Conservation (phyloP, 2,329 filamentous ascomycete species). For the Colletotrichum limetticola region DNA sequence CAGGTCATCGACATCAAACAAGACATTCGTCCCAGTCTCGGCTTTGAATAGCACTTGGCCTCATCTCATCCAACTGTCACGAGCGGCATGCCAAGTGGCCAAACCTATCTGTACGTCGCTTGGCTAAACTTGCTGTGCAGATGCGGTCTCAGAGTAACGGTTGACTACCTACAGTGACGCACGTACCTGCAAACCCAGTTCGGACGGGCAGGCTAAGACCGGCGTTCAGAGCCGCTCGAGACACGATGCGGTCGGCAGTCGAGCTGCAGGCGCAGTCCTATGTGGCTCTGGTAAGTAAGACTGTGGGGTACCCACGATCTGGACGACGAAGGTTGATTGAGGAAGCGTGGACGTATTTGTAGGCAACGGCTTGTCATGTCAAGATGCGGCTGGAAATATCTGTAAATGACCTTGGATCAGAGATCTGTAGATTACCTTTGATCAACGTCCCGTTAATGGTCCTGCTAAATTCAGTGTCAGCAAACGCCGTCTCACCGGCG, state of each 20-base stretch:
- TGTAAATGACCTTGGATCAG: background rate
- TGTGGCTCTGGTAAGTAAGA: constrained; percentile 13
- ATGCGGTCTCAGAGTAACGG: constrained; percentile 26
- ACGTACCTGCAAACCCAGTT: constrained; percentile 15
- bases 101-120: background rate
- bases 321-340: background rate
- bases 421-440: background rate
- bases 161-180: constrained; percentile 3
- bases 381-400: background rate
- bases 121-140: constrained; percentile 19
- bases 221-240: constrained; percentile 24
- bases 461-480: background rate
- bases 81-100: background rate
- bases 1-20: background rate
- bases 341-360: constrained; percentile 17
- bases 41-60: background rate
- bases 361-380: background rate
- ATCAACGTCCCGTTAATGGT: background rate
- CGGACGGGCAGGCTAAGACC: constrained; percentile 26
- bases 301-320: constrained; percentile 1
- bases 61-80: background rate
- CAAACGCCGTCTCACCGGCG: background rate
- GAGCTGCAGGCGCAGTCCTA: constrained; percentile 11
- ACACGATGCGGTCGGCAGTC: constrained; percentile 6
- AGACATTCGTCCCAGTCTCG: constrained; percentile 18